These are phyloP conservation scores for Vickermania ingenoplastis DNA, from an alignment of 208 protist species.

Conservation along the genomic window DNA sequence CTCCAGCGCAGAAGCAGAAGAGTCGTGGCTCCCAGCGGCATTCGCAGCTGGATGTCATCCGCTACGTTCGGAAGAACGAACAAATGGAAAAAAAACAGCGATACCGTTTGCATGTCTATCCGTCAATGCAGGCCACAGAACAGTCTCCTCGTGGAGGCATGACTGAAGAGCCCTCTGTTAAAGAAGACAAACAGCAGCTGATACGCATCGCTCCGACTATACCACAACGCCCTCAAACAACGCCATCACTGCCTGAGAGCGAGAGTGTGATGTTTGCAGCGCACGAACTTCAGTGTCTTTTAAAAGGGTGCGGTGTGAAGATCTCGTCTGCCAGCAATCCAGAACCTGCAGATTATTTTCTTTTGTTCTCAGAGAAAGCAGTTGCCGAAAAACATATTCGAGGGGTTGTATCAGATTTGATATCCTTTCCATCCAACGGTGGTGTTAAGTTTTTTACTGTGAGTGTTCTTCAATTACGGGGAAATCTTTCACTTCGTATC, in stretches of 20 bases:
- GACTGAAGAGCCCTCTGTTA: no score
- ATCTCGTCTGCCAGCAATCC: not conserved
- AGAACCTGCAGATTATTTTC: not conserved
- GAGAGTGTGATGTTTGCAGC: not conserved
- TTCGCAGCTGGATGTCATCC: not conserved
- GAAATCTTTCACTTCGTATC: slow-evolving; percentile 1
- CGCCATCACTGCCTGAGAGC: no score
- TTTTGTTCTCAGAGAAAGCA: slow-evolving; percentile 1
- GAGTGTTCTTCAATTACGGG: not conserved
- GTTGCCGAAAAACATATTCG: not conserved
- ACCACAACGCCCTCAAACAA: no score
- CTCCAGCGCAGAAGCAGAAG: not conserved
- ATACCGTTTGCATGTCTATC: not conserved
- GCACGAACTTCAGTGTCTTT: not conserved
- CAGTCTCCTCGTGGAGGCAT: no score
- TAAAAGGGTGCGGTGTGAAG: not conserved
- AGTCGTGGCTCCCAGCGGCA: not conserved
- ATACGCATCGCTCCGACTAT: no score
- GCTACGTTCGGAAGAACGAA: not conserved
- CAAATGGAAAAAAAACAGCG: not conserved
- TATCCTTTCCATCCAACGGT: not conserved
- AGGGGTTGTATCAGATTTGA: not conserved
- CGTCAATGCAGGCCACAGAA: no score
- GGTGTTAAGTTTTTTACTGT: not conserved
- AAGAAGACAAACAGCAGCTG: no score